Base-by-base conservation (phyloP, 2,329 filamentous ascomycete genomes). In the Verticillium longisporum region DNA sequence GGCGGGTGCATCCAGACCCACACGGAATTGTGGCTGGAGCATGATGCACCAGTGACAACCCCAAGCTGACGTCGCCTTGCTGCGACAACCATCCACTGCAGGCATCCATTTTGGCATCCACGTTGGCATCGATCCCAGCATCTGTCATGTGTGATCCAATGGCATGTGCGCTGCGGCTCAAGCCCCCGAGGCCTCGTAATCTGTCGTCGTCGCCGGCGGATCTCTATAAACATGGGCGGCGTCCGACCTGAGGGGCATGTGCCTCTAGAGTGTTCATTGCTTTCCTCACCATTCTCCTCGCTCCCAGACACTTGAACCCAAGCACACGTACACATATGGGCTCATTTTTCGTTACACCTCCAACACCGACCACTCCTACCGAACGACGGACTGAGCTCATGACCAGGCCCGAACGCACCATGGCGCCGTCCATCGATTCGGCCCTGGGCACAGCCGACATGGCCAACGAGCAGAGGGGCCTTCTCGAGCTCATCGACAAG, bases 401-500 rank as follows among this genome's bases (percentile, higher is more conserved):
- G 58, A 57, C 60, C 66, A 68, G 68, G 60, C 45, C 45, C n/a
- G 45, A 50, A 21, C 45, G 45, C 45, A 50, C 45, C 45, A 77
- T 76, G 75, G 68, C 74, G 62, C 72, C 70, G 57, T 75, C 78
- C 31, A 75, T 83, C 65, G 78, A 81, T 63, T 75, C 78, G 31
- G 80, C 80, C 56, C 68, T 83, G 60, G 78, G 78, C 60, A 79
- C 79, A 59, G 75, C 78, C 65, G 79, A 79, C 63, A 77, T 83
- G 56, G 80, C 78, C 54, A 73, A 78, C 61, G 83, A 86, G 67
- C 83, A 86, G 71, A 76, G 80, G 9, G 78, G 78, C 15, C 76
- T 88, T 45, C 75, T 87, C 50, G 82, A 88, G 64, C 79, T 83
- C 56, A 78, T 86, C 61, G 81, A 83, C 62, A 79, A 80, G 60